phyloP scores from a whole-genome alignment of 129 eudicot species.

The carrot (Daucus carota) region DH1_v3.0 NC_030384.2:44874001-44874500 shows the following conservation, averaged over 20 bases:
- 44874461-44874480: background rate
- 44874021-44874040: background rate
- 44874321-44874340: slow-evolving; percentile 36
- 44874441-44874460: background rate
- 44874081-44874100: background rate
- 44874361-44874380: slow-evolving; percentile 30
- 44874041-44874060: background rate
- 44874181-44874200: slow-evolving; percentile 35
- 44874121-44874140: slow-evolving; percentile 33
- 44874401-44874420: slow-evolving; percentile 38
- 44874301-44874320: slow-evolving; percentile 32
- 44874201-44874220: slow-evolving; percentile 28
- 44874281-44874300: slow-evolving; percentile 31
- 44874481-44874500: background rate
- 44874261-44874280: slow-evolving; percentile 21
- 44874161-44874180: slow-evolving; percentile 28
- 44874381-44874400: slow-evolving; percentile 33
- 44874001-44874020: background rate
- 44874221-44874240: slow-evolving; percentile 31
- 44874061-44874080: background rate
- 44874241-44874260: slow-evolving; percentile 20
- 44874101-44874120: slow-evolving; percentile 29
- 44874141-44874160: slow-evolving; percentile 32
- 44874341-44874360: slow-evolving; percentile 33
- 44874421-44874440: slow-evolving; percentile 34